Conservation (phyloP, 208 protist genomes). For the Balamuthia mandrillaris region DNA sequence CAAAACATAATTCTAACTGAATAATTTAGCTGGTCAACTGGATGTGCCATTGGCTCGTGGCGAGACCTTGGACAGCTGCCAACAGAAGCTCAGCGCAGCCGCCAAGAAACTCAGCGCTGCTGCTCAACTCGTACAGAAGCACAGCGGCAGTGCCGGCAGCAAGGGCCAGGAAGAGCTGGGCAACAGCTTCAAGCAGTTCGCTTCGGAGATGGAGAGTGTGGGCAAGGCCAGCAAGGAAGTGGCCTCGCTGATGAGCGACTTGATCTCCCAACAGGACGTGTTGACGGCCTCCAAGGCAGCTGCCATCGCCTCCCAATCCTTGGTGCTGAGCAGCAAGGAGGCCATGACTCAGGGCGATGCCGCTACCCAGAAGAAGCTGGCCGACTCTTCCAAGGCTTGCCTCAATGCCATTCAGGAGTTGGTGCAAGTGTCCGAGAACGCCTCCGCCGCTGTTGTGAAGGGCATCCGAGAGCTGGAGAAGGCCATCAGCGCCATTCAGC, state of each 20-base stretch:
- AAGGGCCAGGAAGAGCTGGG: slow-evolving; percentile 29
- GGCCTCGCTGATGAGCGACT: slow-evolving; percentile 14
- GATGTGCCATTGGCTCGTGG: too few species aligned
- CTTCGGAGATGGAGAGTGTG: slow-evolving; percentile 15
- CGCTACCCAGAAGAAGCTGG: slow-evolving; percentile 6
- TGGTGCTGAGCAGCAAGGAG: slow-evolving; percentile 26
- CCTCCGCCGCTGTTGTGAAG: slow-evolving; percentile 10
- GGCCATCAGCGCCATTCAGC: neutral
- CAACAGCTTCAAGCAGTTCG: slow-evolving; percentile 20
- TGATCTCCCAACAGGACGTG: slow-evolving; percentile 32
- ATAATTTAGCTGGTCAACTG: too few species aligned
- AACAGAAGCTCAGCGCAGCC: too few species aligned
- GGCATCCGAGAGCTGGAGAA: slow-evolving; percentile 37
- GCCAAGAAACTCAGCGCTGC: too few species aligned
- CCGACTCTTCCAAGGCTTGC: neutral
- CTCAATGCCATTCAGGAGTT: slow-evolving; percentile 32
- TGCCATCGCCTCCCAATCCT: slow-evolving; percentile 21
- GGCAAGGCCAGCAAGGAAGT: slow-evolving; percentile 31
- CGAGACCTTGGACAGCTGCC: too few species aligned
- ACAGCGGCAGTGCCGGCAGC: too few species aligned
- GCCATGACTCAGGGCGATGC: slow-evolving; percentile 24
- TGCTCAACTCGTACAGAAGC: too few species aligned
- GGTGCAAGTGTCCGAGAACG: neutral
- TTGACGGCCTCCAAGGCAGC: slow-evolving; percentile 15
- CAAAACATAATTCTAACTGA: too few species aligned